Conservation (phyloP, 306 rosid species). For the Sicyos edulis region DNA sequence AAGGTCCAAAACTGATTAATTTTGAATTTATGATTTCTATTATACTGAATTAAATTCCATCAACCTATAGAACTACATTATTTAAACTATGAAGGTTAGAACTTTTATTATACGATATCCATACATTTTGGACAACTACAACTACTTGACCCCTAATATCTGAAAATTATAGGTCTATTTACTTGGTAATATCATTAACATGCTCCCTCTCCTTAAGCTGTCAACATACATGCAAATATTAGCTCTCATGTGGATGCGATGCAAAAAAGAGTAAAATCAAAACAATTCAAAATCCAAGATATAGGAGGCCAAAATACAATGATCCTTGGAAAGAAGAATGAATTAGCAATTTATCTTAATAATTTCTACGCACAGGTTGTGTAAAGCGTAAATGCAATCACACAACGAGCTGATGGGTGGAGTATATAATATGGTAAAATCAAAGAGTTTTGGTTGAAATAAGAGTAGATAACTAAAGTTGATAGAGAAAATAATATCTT, state of each 20-base stretch:
- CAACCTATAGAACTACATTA: not conserved
- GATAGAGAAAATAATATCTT: not conserved
- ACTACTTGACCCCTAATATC: not conserved
- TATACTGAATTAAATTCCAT: not conserved
- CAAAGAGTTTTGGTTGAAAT: not conserved
- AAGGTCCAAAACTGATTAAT: not conserved
- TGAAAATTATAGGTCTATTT: not conserved
- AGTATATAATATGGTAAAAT: not conserved
- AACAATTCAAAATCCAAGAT: constrained; percentile 10
- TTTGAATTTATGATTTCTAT: not conserved
- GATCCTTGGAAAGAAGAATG: not conserved
- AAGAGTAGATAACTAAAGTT: not conserved
- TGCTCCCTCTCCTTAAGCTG: constrained; percentile 5
- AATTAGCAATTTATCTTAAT: not conserved
- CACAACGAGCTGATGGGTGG: not conserved
- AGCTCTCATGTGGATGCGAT: not conserved
- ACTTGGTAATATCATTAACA: not conserved
- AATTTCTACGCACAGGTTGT: not conserved
- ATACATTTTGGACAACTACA: not conserved
- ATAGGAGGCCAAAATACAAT: constrained; percentile 15
- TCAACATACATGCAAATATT: not conserved
- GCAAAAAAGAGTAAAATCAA: not conserved
- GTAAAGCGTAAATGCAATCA: not conserved
- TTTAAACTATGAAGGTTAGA: not conserved
- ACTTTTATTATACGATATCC: not conserved